Evolutionary conservation across 208 protist species (phyloP), one percentile per base, ranked within the genome.

Genomic region (Leishmania turanica): DNA sequence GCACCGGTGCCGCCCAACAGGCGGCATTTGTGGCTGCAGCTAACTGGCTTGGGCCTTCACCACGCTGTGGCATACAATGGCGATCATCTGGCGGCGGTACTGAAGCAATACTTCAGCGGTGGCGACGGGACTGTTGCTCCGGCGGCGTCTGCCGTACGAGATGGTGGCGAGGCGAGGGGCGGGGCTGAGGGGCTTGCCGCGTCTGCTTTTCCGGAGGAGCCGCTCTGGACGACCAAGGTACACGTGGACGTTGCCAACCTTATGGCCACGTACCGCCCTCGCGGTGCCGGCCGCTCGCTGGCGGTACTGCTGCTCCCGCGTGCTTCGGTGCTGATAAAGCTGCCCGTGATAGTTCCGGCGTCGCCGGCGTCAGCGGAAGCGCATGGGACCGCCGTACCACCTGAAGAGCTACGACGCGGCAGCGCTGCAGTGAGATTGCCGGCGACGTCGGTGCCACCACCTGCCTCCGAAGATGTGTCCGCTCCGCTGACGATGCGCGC

Each of bases 11-110:
- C 37, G 47, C 13, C 76, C 64, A 71, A 80, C 31, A 80, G 69
- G 3, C 81, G 76, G 1, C 6, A 84, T 79, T 77, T 88, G 45
- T 60, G 49, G 53, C 19, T 93, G 54, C 77, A 86, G 21, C 72
- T 93, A 24, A 77, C 79, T 27, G 77, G 84, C 3, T 68, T 93
- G 58, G 82, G 77, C 34, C 73, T 93, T n/a, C 77, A 82, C 51
- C 90, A 93, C 79, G 84, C 85, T 34, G 71, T 87, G 2, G 72
- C 86, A 58, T 87, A 90, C 77, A 89, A 89, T 60, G 90, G 90
- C 21, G 90, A 93, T 70, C 72, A 88, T 62, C 89, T 90, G 72
- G 70, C 87, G 6, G 88, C 90, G 54, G 85, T 89, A 45, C 62
- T 93, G 40, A 51, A 86, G 45, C 91, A 91, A 31, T 93, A 83